These are phyloP conservation scores for Myxozyma lipomycoides DNA, from an alignment of 805 yeast species.

Conservation along the genomic window DNA sequence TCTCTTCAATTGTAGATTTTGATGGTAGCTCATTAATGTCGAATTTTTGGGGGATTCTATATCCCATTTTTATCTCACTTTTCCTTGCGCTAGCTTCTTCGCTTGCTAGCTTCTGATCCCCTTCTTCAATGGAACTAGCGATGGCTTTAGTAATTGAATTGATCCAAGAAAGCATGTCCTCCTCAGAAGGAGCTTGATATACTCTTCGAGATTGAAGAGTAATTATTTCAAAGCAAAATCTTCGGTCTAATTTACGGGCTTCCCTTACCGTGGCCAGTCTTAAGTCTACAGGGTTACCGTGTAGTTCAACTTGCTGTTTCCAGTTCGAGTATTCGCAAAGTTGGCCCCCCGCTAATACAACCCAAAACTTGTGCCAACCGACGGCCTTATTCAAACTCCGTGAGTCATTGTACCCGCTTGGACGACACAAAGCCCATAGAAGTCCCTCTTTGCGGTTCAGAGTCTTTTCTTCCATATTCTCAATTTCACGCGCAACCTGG, in stretches of 20 bases:
- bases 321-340: constrained; percentile 73
- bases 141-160: constrained; percentile 56
- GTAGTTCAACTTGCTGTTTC: constrained; percentile 61
- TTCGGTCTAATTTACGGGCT: constrained; percentile 40
- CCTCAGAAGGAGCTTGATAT: constrained; percentile 69
- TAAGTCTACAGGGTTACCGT: constrained; percentile 65
- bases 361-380: constrained; percentile 87
- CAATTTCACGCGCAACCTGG: constrained; percentile 1
- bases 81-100: background rate
- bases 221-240: constrained; percentile 69
- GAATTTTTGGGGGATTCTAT: background rate
- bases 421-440: constrained; percentile 44
- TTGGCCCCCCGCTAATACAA: constrained; percentile 64
- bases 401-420: constrained; percentile 37
- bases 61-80: background rate
- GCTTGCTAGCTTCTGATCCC: background rate
- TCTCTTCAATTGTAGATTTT: background rate
- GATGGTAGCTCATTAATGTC: background rate
- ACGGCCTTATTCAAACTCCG: constrained; percentile 36
- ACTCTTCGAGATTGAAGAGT: constrained; percentile 68
- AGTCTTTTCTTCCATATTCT: constrained; percentile 4
- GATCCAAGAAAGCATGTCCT: constrained; percentile 68
- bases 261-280: constrained; percentile 61
- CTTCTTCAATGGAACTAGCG: constrained; percentile 42
- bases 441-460: constrained; percentile 41